Evolutionary conservation across 495 filamentous ascomycete species (phyloP), one percentile per base, ranked within the genome.

Genomic region (Penicillium parvum): DNA sequence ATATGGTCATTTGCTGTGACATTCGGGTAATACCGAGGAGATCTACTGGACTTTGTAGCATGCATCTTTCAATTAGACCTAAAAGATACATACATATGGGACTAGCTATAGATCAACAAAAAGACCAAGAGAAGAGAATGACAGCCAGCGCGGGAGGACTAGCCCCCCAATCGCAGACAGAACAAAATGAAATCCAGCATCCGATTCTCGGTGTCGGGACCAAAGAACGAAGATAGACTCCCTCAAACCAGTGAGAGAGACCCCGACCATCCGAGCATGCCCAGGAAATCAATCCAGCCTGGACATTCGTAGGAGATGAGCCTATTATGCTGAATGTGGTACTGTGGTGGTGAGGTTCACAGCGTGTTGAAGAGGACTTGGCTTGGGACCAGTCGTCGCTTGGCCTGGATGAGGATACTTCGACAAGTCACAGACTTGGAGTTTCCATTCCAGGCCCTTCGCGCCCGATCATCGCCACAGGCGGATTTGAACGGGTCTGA

Each of bases 231-330:
- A 47, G 16, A 48, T 28, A n/a, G 34, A 29, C 45, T 48, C 51
- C 19, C 44, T 41, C 54, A 53, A n/a, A 27, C 45, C 55, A 43
- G 58, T 53, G 55, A 50, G 33, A 58, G 64, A 58, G 45, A 40
- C 33, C 57, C 57, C 50, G 53, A 64, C 60, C 28, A 45, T 28
- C 42, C 45, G 41, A 64, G 69, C 66, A 44, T 59, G 58, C 58
- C 52, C 60, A 53, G 59, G 60, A 51, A 50, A 45, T 49, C 53
- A 55, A 43, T 40, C 61, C 69, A 70, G 68, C 65, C 69, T 55
- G 60, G 57, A 68, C 61, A 47, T 56, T 40, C 28, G 10, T 74
- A 74, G 73, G 72, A 64, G 66, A 70, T 74, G 71, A 71, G 39
- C 73, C 73, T 73, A 71, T 58, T 52, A 47, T 29, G 45, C 44